phyloP scores from a whole-genome alignment of 495 filamentous ascomycete species.

The Trichoderma orchidacearum region DNA sequence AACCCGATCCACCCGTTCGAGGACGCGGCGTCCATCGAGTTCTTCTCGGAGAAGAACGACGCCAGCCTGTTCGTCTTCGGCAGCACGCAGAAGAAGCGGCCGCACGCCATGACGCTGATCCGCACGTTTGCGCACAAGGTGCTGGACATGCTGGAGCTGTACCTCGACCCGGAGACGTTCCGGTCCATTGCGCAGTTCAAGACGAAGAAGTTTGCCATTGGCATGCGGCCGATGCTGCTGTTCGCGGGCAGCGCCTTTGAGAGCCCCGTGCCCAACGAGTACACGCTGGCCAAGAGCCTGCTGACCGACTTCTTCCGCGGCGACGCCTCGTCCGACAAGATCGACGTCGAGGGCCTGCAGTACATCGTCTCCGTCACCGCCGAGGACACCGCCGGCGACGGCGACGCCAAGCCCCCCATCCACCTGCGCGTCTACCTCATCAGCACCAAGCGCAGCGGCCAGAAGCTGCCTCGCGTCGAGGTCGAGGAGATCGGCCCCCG shows the following conservation, averaged over 20 bases:
- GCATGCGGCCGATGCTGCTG: conserved; percentile 72
- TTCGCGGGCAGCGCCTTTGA: conserved; percentile 83
- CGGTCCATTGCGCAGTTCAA: conserved; percentile 63
- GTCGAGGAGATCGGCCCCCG: conserved; percentile 90
- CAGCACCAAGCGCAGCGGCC: conserved; percentile 69
- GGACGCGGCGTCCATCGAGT: conserved; percentile 71
- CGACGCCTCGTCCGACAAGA: conserved; percentile 44
- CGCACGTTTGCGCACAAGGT: conserved; percentile 74
- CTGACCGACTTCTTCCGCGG: conserved; percentile 81
- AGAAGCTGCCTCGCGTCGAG: conserved; percentile 79
- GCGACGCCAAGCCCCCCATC: conserved; percentile 48
- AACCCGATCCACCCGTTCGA: conserved; percentile 92
- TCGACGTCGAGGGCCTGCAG: conserved; percentile 90
- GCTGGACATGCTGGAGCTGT: conserved; percentile 84
- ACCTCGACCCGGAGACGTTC: conserved; percentile 56
- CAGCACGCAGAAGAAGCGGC: conserved; percentile 81
- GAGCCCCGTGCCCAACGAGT: conserved; percentile 53
- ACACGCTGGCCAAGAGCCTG: conserved; percentile 73
- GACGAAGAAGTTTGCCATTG: conserved; percentile 65
- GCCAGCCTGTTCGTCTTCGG: conserved; percentile 63
- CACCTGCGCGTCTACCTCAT: conserved; percentile 79
- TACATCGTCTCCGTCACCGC: conserved; percentile 73
- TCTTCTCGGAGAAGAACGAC: conserved; percentile 94
- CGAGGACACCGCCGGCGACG: conserved; percentile 45
- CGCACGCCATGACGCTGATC: conserved; percentile 72